A percentile compares a stretch with the other conserved stretches of the same genome.
Evolutionary conservation across 768 basidiomycete species (phyloP).

Genomic region (Phallus indusiatus): DNA sequence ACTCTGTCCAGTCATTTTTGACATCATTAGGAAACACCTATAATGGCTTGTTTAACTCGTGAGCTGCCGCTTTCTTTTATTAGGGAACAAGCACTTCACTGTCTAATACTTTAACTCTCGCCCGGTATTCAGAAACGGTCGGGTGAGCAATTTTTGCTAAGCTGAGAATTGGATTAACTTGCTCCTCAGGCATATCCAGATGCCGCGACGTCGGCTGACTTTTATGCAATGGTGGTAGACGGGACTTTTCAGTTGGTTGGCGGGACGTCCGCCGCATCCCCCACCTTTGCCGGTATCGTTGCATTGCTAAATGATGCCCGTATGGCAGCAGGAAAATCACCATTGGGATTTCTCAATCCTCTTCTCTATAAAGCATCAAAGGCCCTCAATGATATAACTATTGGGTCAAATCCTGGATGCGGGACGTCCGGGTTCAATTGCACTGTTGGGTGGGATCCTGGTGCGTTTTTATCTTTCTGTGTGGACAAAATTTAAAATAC

Average conservation of each 20-base stretch:
- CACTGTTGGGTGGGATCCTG: too few species aligned
- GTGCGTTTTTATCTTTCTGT: too few species aligned
- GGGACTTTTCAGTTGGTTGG: neutral
- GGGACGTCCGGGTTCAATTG: conserved; percentile 19
- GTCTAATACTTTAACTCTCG: too few species aligned
- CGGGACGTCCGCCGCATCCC: conserved; percentile 26
- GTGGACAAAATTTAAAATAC: too few species aligned
- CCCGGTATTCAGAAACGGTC: too few species aligned
- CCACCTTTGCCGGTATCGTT: conserved; percentile 25
- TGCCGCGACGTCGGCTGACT: conserved; percentile 47
- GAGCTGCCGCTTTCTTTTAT: conserved; percentile 15
- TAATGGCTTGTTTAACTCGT: conserved; percentile 52
- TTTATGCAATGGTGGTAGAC: conserved; percentile 25
- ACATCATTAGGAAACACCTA: conserved; percentile 34
- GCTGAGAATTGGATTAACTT: too few species aligned
- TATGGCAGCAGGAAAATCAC: conserved; percentile 17
- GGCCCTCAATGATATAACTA: conserved; percentile 20
- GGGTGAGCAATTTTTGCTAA: too few species aligned
- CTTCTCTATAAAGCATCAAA: conserved; percentile 21
- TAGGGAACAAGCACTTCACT: too few species aligned
- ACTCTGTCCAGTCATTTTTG: conserved; percentile 36
- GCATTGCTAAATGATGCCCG: conserved; percentile 27
- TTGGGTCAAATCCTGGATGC: conserved; percentile 20
- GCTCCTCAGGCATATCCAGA: conserved; percentile 51
- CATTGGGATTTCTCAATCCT: conserved; percentile 29